These are phyloP conservation scores for Crepidotus variabilis DNA, from an alignment of 768 basidiomycete species.

Conservation along the genomic window DNA sequence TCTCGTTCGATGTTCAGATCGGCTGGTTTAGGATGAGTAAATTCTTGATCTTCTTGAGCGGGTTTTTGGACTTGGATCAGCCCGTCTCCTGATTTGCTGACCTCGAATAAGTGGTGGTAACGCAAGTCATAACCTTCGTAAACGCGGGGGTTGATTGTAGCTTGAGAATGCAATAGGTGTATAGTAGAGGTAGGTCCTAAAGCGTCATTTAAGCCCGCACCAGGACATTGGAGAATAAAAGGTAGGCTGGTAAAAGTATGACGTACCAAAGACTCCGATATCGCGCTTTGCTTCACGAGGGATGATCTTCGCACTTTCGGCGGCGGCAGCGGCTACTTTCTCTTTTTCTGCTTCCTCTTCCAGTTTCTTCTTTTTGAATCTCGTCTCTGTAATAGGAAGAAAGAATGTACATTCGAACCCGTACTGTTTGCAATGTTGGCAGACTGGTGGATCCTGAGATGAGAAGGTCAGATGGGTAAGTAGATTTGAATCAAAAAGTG, in stretches of 20 bases:
- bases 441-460: conserved; percentile 63
- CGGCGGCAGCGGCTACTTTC: conserved; percentile 22
- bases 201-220: conserved; percentile 40
- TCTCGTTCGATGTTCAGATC: conserved; percentile 77
- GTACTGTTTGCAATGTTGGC: conserved; percentile 94
- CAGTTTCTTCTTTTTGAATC: conserved; percentile 94
- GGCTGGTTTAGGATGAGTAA: conserved; percentile 54
- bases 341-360: conserved; percentile 62
- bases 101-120: conserved; percentile 86
- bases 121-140: conserved; percentile 88
- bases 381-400: conserved; percentile 96
- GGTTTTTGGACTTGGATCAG: conserved; percentile 79
- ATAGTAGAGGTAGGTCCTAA: conserved; percentile 84
- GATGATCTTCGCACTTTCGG: conserved; percentile 24
- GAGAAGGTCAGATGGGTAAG: background rate
- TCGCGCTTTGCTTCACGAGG: conserved; percentile 52
- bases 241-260: conserved; percentile 7
- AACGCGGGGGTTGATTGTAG: conserved; percentile 76
- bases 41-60: conserved; percentile 49
- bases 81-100: conserved; percentile 81
- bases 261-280: conserved; percentile 60
- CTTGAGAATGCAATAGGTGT: conserved; percentile 88
- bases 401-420: conserved; percentile 95
- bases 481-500: background rate
- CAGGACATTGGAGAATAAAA: conserved; percentile 19